Evolutionary conservation across 352 stramenopile species (phyloP), one percentile per base, ranked within the genome.

Genomic region (Plasmopara viticola): DNA sequence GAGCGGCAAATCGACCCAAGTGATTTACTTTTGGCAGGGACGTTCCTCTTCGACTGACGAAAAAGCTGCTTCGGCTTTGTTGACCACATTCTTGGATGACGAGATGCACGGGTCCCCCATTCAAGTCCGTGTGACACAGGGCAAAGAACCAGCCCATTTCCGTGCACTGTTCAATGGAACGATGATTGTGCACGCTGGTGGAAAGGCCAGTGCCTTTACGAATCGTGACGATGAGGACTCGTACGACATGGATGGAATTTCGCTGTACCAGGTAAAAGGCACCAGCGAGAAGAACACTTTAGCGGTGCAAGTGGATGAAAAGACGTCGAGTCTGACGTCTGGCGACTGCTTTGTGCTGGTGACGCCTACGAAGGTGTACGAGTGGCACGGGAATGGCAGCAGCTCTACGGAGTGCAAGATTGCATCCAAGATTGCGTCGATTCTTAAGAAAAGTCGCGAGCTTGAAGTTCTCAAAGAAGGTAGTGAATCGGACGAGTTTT

Each of bases 1-100:
- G 18, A 84, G 59, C 40, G 77, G 74, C 35, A 90, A 90, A 64
- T 64, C 71, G 31, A 75, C 66, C 15, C 74, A 95, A 51, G 72
- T 96, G 55, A 95, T 96, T 58, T 96, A 96, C 78, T 96, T 96
- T 66, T 96, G 87, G 77, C 83, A 95, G 57, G 88, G 88, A n/a
- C 80, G 81, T 46, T 70, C 80, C 39, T 94, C 83, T 12, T 78
- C 79, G 43, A 77, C 69, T n/a, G 87, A 97, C 64, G 87, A 97
- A 56, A 95, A 95, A 66, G 85, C 82, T 18, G 59, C 84, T 0
- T 70, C 76, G 29, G 84, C 84, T 29, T 47, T 92, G 13, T 62
- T 75, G 58, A 56, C 75, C 4, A 85, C 80, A 34, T 75, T 84
- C 41, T 69, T 97, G 31, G 87, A 96, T 50, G 85, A 96, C 42